phyloP scores from a whole-genome alignment of 192 early-diverging fungal genomes.

The Coemansia furcata region DNA sequence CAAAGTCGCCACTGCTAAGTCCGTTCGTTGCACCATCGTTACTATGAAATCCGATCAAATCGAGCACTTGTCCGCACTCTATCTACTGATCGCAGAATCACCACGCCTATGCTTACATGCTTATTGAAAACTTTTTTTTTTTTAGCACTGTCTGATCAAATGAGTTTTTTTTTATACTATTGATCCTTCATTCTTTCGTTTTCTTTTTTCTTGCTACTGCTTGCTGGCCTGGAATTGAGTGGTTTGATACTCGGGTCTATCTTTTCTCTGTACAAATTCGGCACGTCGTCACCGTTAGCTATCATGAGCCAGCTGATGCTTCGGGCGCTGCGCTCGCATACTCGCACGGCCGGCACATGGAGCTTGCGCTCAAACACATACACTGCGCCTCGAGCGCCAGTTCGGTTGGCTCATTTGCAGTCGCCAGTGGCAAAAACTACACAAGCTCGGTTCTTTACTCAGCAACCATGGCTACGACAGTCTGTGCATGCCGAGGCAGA shows the following conservation, averaged over 20 bases:
- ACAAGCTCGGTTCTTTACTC: constrained; percentile 12
- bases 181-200: not conserved
- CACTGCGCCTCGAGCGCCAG: not conserved
- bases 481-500: constrained; percentile 18
- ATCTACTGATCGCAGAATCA: not conserved
- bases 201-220: not conserved
- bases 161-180: not conserved
- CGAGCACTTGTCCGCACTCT: not conserved
- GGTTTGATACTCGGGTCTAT: not conserved
- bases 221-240: no score
- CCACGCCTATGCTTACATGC: not conserved
- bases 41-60: not conserved
- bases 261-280: not conserved
- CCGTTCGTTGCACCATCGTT: not conserved
- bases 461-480: constrained; percentile 11
- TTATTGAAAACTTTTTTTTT: not conserved
- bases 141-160: not conserved
- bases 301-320: constrained; percentile 43
- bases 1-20: constrained; percentile 27
- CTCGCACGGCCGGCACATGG: not conserved
- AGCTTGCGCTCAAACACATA: not conserved
- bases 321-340: constrained; percentile 10
- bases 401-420: not conserved
- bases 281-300: not conserved
- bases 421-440: not conserved